A percentile compares a stretch with the other conserved stretches of the same genome.
phyloP scores from a whole-genome alignment of 371 early-diverging fungal genomes.

The Circinella minor region DNA sequence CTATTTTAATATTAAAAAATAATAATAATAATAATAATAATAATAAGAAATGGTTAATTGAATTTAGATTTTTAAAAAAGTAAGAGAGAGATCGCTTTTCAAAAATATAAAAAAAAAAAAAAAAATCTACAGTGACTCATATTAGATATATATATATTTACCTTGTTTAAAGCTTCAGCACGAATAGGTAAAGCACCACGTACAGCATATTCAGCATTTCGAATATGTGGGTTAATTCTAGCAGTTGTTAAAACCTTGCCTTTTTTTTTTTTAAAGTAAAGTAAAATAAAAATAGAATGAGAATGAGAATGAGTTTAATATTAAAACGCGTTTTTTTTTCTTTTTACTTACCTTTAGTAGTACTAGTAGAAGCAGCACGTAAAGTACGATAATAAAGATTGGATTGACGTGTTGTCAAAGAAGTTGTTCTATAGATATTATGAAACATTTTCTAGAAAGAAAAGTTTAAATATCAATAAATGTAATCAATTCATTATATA shows the following conservation, averaged over 20 bases:
- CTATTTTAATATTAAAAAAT: no score
- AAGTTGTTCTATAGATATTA: neutral
- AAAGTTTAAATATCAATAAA: no score
- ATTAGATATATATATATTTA: neutral
- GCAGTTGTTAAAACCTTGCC: constrained; percentile 66
- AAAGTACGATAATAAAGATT: neutral
- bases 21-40: no score
- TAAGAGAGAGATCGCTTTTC: no score
- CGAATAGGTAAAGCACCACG: constrained; percentile 95
- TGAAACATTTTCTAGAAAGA: neutral
- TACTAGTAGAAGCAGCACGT: constrained; percentile 1
- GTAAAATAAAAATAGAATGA: no score
- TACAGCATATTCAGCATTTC: constrained; percentile 93
- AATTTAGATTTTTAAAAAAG: no score
- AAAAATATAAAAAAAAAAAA: no score
- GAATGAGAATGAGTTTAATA: neutral
- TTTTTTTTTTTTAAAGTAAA: neutral
- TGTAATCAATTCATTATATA: no score
- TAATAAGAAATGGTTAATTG: no score
- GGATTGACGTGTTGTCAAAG: neutral
- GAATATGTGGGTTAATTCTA: constrained; percentile 75
- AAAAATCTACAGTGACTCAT: neutral
- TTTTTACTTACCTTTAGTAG: neutral
- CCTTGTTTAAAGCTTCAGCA: constrained; percentile 85
- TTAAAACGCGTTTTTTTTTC: no score